Percentiles rank a stretch among this genome's conserved stretches.
Conservation (phyloP, 306 rosid genomes). For the Datisca glomerata region DNA sequence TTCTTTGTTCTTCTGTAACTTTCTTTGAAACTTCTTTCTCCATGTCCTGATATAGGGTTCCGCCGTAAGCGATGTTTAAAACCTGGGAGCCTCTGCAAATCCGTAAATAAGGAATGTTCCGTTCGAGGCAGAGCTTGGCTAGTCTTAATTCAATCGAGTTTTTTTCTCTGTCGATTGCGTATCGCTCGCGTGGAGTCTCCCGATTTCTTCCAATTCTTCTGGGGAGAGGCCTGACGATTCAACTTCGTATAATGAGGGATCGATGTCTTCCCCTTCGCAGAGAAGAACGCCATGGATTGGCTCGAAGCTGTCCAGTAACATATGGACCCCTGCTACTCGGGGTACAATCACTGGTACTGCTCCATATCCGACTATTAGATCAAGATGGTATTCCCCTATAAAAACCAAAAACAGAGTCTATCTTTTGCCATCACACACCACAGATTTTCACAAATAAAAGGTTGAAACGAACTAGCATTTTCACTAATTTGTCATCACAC, state of each 20-base stretch:
- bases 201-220: conserved; percentile 60
- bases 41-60: conserved; percentile 64
- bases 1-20: conserved; percentile 13
- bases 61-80: conserved; percentile 86
- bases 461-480: too few species aligned
- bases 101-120: conserved; percentile 87
- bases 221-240: conserved; percentile 42
- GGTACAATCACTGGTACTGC: conserved; percentile 90
- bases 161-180: conserved; percentile 80
- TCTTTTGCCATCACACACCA: too few species aligned
- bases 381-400: conserved; percentile 96
- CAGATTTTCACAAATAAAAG: too few species aligned
- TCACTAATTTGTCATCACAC: too few species aligned
- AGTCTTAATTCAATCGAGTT: conserved; percentile 72
- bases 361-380: conserved; percentile 74
- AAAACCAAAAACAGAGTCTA: too few species aligned
- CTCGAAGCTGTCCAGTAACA: conserved; percentile 73
- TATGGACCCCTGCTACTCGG: conserved; percentile 72
- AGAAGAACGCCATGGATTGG: conserved; percentile 97
- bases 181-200: conserved; percentile 66
- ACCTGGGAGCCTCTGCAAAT: conserved; percentile 88
- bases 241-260: conserved; percentile 63
- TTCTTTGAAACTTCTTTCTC: conserved; percentile 47
- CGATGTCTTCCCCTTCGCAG: conserved; percentile 97
- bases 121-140: conserved; percentile 81